A percentile compares a stretch with the other conserved stretches of the same genome.
These are phyloP conservation scores for Jasminum sambac DNA, from an alignment of 257 asterid species.

Conservation along the genomic window DNA sequence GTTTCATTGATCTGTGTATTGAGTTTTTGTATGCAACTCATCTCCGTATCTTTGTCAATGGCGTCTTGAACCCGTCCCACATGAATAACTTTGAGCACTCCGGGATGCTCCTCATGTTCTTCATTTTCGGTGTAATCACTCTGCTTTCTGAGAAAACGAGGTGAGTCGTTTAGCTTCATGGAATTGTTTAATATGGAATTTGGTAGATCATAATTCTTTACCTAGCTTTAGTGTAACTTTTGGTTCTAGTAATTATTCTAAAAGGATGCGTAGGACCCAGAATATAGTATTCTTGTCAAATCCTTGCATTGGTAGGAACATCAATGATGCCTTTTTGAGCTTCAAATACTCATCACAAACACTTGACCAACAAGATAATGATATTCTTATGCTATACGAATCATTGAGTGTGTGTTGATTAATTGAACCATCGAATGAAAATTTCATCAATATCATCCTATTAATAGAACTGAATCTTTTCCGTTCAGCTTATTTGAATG, in stretches of 20 bases:
- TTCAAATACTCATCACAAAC: background rate
- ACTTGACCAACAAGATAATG: background rate
- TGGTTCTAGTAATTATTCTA: background rate
- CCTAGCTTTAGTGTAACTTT: background rate
- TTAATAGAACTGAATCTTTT: too few species aligned
- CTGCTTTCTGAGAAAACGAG: constrained; percentile 82
- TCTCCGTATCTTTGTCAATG: constrained; percentile 75
- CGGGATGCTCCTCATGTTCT: constrained; percentile 97
- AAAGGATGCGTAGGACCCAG: background rate
- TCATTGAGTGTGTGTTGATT: background rate
- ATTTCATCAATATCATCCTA: background rate
- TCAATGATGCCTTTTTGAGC: background rate
- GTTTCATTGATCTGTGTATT: constrained; percentile 78
- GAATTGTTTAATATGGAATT: background rate
- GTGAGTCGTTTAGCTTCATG: constrained; percentile 32
- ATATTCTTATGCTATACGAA: background rate
- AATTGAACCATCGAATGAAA: background rate
- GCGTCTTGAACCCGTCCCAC: constrained; percentile 79
- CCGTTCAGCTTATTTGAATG: too few species aligned
- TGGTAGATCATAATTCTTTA: background rate
- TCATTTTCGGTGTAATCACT: constrained; percentile 69
- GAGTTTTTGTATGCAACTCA: constrained; percentile 89
- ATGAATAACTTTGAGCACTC: constrained; percentile 97
- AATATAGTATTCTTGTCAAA: background rate
- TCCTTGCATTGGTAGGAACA: background rate